These are phyloP conservation scores for Blastocystis sp. DNA, from an alignment of 352 stramenopile species.

Conservation along the genomic window DNA sequence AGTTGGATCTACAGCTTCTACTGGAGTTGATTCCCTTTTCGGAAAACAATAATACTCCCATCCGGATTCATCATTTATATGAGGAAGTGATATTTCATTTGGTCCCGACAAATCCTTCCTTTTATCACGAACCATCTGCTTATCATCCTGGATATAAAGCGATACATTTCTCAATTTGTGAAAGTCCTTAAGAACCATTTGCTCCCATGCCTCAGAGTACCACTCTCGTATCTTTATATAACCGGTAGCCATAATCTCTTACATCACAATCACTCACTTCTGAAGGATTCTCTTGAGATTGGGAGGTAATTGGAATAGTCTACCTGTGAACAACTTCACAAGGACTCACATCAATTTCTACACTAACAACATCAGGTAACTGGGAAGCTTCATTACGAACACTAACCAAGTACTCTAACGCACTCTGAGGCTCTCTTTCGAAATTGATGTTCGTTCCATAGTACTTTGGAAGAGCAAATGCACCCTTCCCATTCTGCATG, in stretches of 20 bases:
- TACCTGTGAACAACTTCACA: background rate
- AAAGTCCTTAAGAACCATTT: slow-evolving; percentile 34
- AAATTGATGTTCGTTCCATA: slow-evolving; percentile 43
- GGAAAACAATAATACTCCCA: slow-evolving; percentile 66
- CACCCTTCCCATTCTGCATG: background rate
- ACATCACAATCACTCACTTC: background rate
- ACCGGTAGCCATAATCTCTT: background rate
- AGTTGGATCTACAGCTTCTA: background rate
- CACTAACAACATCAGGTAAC: background rate
- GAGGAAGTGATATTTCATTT: background rate
- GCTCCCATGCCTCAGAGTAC: background rate
- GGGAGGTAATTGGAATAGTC: background rate
- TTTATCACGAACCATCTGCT: background rate
- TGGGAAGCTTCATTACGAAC: slow-evolving; percentile 12
- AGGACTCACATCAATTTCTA: background rate
- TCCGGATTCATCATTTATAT: slow-evolving; percentile 51
- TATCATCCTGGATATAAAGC: background rate
- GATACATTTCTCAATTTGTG: background rate
- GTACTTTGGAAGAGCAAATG: slow-evolving; percentile 59
- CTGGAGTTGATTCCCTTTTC: background rate
- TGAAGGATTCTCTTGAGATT: background rate
- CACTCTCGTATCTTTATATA: background rate
- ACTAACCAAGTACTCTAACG: slow-evolving; percentile 51
- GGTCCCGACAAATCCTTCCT: background rate
- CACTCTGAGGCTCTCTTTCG: slow-evolving; percentile 6